Conservation (phyloP, 139 green algal species). For the Diplosphaera chodatii region DNA sequence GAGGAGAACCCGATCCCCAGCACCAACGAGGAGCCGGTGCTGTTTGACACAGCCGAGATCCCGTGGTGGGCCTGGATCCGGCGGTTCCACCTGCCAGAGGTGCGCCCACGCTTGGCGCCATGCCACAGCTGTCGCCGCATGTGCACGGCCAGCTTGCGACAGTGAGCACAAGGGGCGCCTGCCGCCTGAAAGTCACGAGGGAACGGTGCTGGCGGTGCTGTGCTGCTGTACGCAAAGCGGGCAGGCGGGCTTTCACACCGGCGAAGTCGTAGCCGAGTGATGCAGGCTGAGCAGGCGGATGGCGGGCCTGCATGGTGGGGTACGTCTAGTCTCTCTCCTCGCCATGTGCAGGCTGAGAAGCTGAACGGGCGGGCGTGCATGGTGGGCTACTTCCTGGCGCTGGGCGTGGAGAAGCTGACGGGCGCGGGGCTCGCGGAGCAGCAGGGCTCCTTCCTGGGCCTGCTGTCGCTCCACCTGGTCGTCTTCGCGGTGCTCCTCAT, state of each 20-base stretch:
- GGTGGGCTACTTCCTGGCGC: slow-evolving; percentile 83
- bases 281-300: no score
- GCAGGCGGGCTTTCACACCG: no score
- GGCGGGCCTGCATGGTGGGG: no score
- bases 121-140: not conserved
- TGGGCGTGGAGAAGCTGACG: slow-evolving; percentile 69
- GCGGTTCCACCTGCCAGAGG: slow-evolving; percentile 92
- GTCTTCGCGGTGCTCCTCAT: slow-evolving; percentile 80
- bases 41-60: slow-evolving; percentile 89
- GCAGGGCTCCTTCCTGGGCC: slow-evolving; percentile 87
- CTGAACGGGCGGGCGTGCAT: slow-evolving; percentile 90
- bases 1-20: slow-evolving; percentile 74
- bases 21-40: slow-evolving; percentile 81
- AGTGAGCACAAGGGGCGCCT: not conserved
- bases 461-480: slow-evolving; percentile 74
- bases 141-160: not conserved
- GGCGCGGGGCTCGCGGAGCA: slow-evolving; percentile 82
- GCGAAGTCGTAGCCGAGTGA: no score
- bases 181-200: no score
- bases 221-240: no score
- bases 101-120: no score
- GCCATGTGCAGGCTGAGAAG: slow-evolving; percentile 76
- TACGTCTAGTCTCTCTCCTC: not conserved
- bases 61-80: slow-evolving; percentile 92
- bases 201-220: no score